Evolutionary conservation across 495 filamentous ascomycete species (phyloP), one percentile per base, ranked within the genome.

Genomic region (Darksidea phi): DNA sequence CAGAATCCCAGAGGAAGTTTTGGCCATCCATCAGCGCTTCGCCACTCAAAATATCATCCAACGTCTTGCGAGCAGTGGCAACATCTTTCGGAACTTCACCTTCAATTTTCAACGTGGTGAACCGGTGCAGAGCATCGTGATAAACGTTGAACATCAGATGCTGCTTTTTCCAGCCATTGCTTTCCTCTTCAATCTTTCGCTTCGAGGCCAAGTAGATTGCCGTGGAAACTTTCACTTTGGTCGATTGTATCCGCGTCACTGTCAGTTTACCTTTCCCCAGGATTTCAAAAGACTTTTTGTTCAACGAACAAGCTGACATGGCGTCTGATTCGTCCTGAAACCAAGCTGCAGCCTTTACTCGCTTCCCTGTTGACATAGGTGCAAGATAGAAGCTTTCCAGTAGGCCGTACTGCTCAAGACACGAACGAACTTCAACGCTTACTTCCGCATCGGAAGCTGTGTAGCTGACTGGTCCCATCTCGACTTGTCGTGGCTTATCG

Each of bases 81-180:
- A 79, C 74, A 1, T 61, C 65, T 20, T 73, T 65, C 6, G 63
- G 55, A 12, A 72, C 65, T 18, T 76, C 71, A 0, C 78, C 77
- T 47, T 77, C 78, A 6, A 81, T 55, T 46, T 78, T 76, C 25
- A 63, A 37, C 8, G 42, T 49, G 1, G 53, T 54, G 59, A 63
- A 63, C 6, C 24, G 36, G n/a, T 55, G 23, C 13, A 18, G 18
- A 6, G 51, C 11, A 25, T 32, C 52, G 2, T 37, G 6, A 21
- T 57, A 49, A 4, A 49, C 21, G 47, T 25, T 13, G 23, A 49
- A 49, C 5, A 18, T 18, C 7, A 49, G 47, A 28, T 49, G 47
- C 47, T 8, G 12, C 13, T 49, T 15, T 49, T 49, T 49, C 47
- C 47, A 49, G 13, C 8, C 24, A 4, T 4, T 20, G 47, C 17